These are phyloP conservation scores for Oryza nivara DNA, from an alignment of 176 grass and related monocot species.

Conservation along the genomic window DNA sequence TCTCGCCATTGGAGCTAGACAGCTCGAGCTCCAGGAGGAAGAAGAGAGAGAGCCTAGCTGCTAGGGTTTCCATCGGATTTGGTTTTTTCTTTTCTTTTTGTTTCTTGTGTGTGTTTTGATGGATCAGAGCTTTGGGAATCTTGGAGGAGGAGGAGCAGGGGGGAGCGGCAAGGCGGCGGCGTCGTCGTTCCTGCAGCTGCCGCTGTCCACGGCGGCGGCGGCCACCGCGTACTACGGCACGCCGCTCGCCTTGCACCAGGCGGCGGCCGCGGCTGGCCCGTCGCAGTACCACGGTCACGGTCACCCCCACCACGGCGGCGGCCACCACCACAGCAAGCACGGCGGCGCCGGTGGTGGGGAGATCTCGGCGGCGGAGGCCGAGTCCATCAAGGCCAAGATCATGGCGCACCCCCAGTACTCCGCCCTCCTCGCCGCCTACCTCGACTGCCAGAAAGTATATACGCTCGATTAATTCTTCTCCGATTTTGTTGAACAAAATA, in stretches of 20 bases:
- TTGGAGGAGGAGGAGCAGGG: conserved; percentile 46
- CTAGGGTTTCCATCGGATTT: background rate
- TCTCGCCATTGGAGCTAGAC: conserved; percentile 34
- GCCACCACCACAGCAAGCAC: conserved; percentile 16
- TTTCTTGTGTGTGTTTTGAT: conserved; percentile 27
- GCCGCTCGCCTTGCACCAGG: conserved; percentile 57
- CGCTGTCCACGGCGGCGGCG: conserved; percentile 46
- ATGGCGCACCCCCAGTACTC: conserved; percentile 90
- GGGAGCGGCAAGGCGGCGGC: conserved; percentile 49
- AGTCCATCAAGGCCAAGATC: conserved; percentile 87
- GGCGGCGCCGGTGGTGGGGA: conserved; percentile 22
- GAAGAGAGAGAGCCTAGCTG: background rate
- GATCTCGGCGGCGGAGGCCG: conserved; percentile 61
- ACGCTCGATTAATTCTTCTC: background rate
- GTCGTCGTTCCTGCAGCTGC: conserved; percentile 73
- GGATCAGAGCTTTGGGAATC: conserved; percentile 59
- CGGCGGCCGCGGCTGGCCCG: conserved; percentile 15
- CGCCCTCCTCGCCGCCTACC: conserved; percentile 70
- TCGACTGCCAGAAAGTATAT: conserved; percentile 93
- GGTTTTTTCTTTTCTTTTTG: background rate
- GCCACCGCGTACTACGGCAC: conserved; percentile 44
- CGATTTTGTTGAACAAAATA: background rate
- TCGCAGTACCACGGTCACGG: conserved; percentile 36
- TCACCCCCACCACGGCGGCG: background rate
- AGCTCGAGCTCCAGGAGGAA: too few species aligned